phyloP scores from a whole-genome alignment of 2,329 filamentous ascomycete genomes.

The Septoria linicola region DNA sequence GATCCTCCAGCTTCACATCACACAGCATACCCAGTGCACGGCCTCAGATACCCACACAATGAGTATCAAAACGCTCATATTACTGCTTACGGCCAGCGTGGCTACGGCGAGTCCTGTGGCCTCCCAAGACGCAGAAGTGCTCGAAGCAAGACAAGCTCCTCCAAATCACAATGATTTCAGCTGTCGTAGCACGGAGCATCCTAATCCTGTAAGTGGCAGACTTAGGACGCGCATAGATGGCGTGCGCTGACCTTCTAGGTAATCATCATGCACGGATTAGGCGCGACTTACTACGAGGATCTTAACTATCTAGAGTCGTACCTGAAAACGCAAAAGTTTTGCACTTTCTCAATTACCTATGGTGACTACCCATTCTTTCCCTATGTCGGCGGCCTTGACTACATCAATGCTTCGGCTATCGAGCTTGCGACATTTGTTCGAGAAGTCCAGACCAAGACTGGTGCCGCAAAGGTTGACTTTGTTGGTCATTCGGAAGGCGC shows the following conservation, averaged over 20 bases:
- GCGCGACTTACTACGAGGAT: conserved; percentile 32
- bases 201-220: conserved; percentile 23
- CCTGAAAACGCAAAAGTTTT: conserved; percentile 25
- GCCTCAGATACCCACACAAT: neutral
- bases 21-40: too few species aligned
- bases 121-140: conserved; percentile 2
- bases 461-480: conserved; percentile 25
- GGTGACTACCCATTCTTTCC: conserved; percentile 25
- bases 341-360: conserved; percentile 31
- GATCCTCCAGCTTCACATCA: too few species aligned
- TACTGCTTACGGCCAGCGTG: neutral
- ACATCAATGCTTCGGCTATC: conserved; percentile 22
- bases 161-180: conserved; percentile 28
- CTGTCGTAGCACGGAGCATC: conserved; percentile 25
- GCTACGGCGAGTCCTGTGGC: conserved; percentile 3
- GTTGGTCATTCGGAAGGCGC: conserved; percentile 31
- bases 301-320: conserved; percentile 27
- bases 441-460: conserved; percentile 21
- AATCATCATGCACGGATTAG: conserved; percentile 29
- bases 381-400: conserved; percentile 27
- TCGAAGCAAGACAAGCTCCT: conserved; percentile 11
- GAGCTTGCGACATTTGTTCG: conserved; percentile 27
- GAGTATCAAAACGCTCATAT: neutral
- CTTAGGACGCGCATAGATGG: neutral
- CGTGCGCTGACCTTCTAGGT: conserved; percentile 8